These are phyloP conservation scores for Globisporangium heterothallicum DNA, from an alignment of 352 stramenopile species.

Conservation along the genomic window DNA sequence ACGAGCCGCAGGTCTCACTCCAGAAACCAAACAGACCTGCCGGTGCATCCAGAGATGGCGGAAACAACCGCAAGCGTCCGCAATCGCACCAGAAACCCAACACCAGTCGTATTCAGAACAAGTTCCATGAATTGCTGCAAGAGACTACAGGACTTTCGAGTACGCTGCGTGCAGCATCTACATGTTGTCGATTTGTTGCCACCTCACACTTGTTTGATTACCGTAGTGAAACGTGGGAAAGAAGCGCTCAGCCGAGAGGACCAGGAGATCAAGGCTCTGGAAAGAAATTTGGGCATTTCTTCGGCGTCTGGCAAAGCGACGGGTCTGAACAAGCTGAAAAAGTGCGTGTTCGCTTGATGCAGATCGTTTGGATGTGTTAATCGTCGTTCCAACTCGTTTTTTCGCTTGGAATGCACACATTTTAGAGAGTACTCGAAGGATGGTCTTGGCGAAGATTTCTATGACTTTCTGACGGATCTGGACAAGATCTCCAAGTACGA, in stretches of 20 bases:
- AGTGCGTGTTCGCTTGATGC: constrained; percentile 20
- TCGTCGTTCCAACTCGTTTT: not conserved
- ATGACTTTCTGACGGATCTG: constrained; percentile 64
- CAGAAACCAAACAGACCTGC: constrained; percentile 10
- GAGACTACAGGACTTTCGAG: constrained; percentile 44
- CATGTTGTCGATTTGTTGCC: not conserved
- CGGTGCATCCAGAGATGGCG: constrained; percentile 5
- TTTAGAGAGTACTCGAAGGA: constrained; percentile 74
- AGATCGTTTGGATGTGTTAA: not conserved
- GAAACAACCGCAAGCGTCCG: constrained; percentile 7
- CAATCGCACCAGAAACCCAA: constrained; percentile 8
- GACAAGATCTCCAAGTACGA: constrained; percentile 71
- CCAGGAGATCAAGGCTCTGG: constrained; percentile 66
- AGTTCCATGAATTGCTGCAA: constrained; percentile 75
- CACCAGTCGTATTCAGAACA: constrained; percentile 43
- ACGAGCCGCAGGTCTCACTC: not conserved
- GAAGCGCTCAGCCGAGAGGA: constrained; percentile 35
- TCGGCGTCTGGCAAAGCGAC: constrained; percentile 30
- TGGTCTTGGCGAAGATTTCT: constrained; percentile 76
- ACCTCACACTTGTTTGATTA: not conserved
- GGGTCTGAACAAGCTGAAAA: constrained; percentile 61
- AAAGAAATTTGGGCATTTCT: constrained; percentile 56
- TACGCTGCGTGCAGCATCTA: constrained; percentile 13
- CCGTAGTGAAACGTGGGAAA: constrained; percentile 19
- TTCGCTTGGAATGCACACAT: not conserved